Evolutionary conservation across 176 grass and related monocot species (phyloP), one percentile per base, ranked within the genome.

Genomic region (Carex pumila): DNA sequence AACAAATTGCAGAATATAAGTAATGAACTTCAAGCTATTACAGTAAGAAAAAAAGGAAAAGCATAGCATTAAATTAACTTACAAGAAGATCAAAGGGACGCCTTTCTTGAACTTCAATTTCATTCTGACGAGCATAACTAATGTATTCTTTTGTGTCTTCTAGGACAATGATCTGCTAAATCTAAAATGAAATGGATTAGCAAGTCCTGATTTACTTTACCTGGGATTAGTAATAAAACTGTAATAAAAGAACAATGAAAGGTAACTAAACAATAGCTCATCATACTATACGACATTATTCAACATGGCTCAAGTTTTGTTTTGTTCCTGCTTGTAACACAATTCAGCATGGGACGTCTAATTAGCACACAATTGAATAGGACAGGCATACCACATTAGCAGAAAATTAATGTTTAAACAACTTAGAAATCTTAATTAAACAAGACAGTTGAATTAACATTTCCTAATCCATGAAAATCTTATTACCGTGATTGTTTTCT

Each of bases 131-230:
- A 80, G 86, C 91, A 92, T 93, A 98, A 59, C 89, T 93, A 56
- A 98, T 98, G 89, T 88, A 98, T 66, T 98, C 96, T 78, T 95
- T 82, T 14, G 92, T 95, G 72, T 98, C 93, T 72, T 98, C 96
- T 39, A 95, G 77, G 59, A 98, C 89, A 79, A 98, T 98, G 87
- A 98, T 95, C 96, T 95, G 89, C 7, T 74, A 71, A 19, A 81
- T 47, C 82, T 72, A 84, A 77, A 77, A 77, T 56, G 4, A 77
- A 77, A 56, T 25, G 13, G 12, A 53, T 77, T 56, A 77, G 50
- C 72, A 77, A 77, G 25, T 34, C 22, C 12, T 49, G 66, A 7
- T 73, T 50, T 56, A 32, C 6, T 56, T 53, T 12, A 74, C 19
- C 67, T 70, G 7, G 6, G 36, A 43, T 34, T 41, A 70, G 12